A percentile compares a stretch with the other conserved stretches of the same genome.
Conservation (phyloP, 805 yeast species). For the Yarrowia sp. region DNA sequence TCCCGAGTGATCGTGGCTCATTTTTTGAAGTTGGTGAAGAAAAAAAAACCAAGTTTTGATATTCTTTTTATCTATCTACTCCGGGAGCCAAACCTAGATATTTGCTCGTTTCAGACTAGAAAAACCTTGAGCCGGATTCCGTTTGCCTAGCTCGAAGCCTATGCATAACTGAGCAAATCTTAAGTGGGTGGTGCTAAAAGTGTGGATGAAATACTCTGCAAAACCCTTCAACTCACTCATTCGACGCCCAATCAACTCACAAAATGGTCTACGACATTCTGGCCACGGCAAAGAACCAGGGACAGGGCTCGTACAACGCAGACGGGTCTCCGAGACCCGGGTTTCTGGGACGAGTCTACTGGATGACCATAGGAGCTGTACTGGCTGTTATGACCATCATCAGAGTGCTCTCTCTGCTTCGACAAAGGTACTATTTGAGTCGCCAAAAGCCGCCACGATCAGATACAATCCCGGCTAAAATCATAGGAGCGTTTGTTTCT, state of each 20-base stretch:
- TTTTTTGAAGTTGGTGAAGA: background rate
- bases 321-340: constrained; percentile 33
- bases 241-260: background rate
- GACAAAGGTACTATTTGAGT: constrained; percentile 1
- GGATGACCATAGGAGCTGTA: constrained; percentile 33
- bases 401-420: constrained; percentile 13
- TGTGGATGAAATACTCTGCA: background rate
- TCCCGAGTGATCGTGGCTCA: constrained; percentile 24
- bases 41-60: too few relatives aligned
- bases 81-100: background rate
- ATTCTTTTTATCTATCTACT: too few relatives aligned
- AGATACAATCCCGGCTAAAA: background rate
- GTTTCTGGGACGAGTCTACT: constrained; percentile 33
- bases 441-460: constrained; percentile 1
- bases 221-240: background rate
- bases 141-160: background rate
- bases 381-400: constrained; percentile 28
- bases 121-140: background rate
- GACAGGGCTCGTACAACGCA: constrained; percentile 27
- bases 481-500: background rate
- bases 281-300: constrained; percentile 22
- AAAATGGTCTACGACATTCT: constrained; percentile 23
- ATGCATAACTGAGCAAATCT: constrained; percentile 10
- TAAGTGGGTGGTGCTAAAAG: background rate
- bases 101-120: constrained; percentile 9